phyloP scores from a whole-genome alignment of 371 early-diverging fungal species.

The Mortierella sp. region DNA sequence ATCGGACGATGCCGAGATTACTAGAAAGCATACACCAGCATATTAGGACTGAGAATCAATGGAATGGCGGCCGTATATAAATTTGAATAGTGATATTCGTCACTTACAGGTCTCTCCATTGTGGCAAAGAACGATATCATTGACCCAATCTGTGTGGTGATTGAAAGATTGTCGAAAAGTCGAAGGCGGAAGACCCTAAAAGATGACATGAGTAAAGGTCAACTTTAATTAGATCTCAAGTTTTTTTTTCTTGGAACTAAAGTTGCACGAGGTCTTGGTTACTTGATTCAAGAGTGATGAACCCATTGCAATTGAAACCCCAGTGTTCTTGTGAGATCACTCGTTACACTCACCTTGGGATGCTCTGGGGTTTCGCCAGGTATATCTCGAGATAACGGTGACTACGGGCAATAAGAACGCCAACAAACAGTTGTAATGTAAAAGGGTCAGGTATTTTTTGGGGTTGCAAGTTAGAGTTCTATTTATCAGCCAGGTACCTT shows the following conservation, averaged over 20 bases:
- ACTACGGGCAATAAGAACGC: slow-evolving; percentile 11
- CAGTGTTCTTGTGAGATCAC: neutral
- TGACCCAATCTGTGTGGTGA: slow-evolving; percentile 97
- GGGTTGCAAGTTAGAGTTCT: neutral
- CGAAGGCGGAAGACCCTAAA: slow-evolving; percentile 61
- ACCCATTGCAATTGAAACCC: neutral
- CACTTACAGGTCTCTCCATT: slow-evolving; percentile 64
- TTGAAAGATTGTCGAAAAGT: slow-evolving; percentile 78
- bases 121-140: slow-evolving; percentile 88
- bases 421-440: neutral
- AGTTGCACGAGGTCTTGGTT: neutral
- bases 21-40: slow-evolving; percentile 62
- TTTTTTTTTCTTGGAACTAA: neutral
- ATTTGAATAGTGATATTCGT: neutral
- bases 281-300: neutral
- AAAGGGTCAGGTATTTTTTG: neutral
- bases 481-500: slow-evolving; percentile 2
- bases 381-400: slow-evolving; percentile 46
- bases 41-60: too few species aligned
- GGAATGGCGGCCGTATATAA: neutral
- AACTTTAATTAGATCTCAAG: too few species aligned
- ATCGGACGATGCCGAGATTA: slow-evolving; percentile 93
- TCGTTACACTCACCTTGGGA: slow-evolving; percentile 37
- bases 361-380: slow-evolving; percentile 44
- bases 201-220: too few species aligned